Conservation (phyloP, 257 asterid species). For the Marsdenia floribunda region DNA sequence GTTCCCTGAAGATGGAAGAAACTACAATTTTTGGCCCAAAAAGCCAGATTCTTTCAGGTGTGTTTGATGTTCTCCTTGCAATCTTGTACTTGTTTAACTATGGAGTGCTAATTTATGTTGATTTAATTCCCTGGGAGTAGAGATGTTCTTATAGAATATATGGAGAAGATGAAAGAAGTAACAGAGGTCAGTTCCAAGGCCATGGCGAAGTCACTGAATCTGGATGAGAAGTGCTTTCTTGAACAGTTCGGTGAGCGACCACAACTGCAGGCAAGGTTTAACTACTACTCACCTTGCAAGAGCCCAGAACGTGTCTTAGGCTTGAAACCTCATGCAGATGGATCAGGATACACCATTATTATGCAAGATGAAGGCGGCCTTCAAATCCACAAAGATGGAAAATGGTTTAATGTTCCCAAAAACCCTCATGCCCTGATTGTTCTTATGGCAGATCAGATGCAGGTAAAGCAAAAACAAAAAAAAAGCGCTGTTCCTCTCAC, state of each 20-base stretch:
- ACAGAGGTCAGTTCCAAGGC: slow-evolving; percentile 33
- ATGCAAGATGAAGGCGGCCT: slow-evolving; percentile 45
- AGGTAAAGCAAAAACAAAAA: slow-evolving; percentile 19
- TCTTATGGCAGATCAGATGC: slow-evolving; percentile 54
- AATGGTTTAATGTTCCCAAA: slow-evolving; percentile 41
- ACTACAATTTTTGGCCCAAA: slow-evolving; percentile 43
- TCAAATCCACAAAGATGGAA: slow-evolving; percentile 35
- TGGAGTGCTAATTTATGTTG: neutral
- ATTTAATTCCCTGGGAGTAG: slow-evolving; percentile 17
- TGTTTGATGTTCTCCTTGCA: neutral
- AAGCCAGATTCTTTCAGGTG: slow-evolving; percentile 41
- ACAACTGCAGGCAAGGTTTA: slow-evolving; percentile 32
- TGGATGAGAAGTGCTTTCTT: slow-evolving; percentile 39
- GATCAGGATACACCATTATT: slow-evolving; percentile 39
- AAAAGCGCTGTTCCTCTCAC: too few species aligned
- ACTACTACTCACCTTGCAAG: slow-evolving; percentile 42
- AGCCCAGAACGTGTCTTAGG: slow-evolving; percentile 46
- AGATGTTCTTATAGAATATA: slow-evolving; percentile 26
- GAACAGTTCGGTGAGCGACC: slow-evolving; percentile 43
- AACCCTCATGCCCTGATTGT: slow-evolving; percentile 33
- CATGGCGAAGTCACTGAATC: slow-evolving; percentile 42
- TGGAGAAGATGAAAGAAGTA: slow-evolving; percentile 28
- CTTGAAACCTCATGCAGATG: slow-evolving; percentile 50
- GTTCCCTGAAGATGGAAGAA: slow-evolving; percentile 37
- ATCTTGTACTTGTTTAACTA: too few species aligned